Evolutionary conservation across 2,329 filamentous ascomycete species (phyloP), one percentile per base, ranked within the genome.

Genomic region (Blastomyces parvus): DNA sequence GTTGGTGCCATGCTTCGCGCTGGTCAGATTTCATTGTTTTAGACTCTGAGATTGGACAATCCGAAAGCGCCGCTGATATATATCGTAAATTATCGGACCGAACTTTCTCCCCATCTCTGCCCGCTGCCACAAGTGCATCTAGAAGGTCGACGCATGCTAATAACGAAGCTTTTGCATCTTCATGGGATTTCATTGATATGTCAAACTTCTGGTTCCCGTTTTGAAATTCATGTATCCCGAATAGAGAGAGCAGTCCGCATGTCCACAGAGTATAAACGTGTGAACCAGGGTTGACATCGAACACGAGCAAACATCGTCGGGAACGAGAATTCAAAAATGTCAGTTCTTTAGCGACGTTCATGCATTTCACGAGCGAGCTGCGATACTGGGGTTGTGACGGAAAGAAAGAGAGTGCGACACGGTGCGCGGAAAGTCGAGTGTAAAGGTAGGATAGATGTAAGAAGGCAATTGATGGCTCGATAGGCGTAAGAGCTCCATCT

Each of bases 191-290:
- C 17, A 19, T 13, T 6, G 36, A 55, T 36, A 57, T 30, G 6
- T 61, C 14, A n/a, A 57, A 6, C 14, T 59, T 38, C 17, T 58
- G 55, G 17, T 61, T 62, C 19, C 22, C 46, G 2, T 57, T 50
- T 30, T 38, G 61, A n/a, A 61, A 59, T 40, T 63, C 64, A 14
- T 42, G 60, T 4, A 65, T 27, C 1, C 63, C 63, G 48, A 62
- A 66, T 38, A 66, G 44, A 8, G 61, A 22, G 60, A 66, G 61
- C 58, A 66, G 25, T 6, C 63, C 64, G 25, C 64, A 66, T n/a
- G 61, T 62, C 63, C 63, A 66, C 27, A 66, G 5, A 38, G 60
- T 66, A 50, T 66, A 66, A 4, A 65, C 63, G 30, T 66, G 64
- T 5, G 63, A 52, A 13, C 63, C 64, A 13, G 64, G 64, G 14